phyloP scores from a whole-genome alignment of 345 rosid species.

The Cardamine occulta region DNA sequence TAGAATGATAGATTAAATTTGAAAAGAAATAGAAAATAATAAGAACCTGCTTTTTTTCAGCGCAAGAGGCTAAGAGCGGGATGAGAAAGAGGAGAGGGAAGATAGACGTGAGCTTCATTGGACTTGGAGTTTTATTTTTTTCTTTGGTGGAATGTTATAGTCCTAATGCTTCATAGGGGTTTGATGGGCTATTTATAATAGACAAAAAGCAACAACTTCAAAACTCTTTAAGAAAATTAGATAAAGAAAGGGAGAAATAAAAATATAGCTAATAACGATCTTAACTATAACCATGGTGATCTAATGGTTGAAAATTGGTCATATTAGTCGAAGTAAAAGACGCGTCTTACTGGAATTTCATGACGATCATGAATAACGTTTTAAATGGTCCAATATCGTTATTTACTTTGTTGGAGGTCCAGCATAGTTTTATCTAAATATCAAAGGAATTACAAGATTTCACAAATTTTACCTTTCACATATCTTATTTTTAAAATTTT shows the following conservation, averaged over 20 bases:
- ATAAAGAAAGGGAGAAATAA: not conserved
- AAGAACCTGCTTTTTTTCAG: conserved; percentile 45
- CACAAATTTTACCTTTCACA: not conserved
- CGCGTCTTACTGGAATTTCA: conserved; percentile 18
- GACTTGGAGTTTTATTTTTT: not conserved
- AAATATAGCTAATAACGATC: not conserved
- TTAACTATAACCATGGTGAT: conserved; percentile 1
- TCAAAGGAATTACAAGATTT: not conserved
- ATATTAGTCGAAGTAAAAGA: conserved; percentile 13
- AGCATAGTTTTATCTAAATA: not conserved
- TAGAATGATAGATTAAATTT: not conserved
- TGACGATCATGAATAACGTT: conserved; percentile 1
- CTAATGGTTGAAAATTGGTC: conserved; percentile 21
- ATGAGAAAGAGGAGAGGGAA: conserved; percentile 45
- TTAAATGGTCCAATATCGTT: not conserved
- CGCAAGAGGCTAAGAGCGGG: conserved; percentile 54
- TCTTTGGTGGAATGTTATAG: conserved; percentile 22
- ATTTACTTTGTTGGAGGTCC: not conserved
- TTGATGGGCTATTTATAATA: conserved; percentile 39
- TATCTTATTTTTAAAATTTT: not conserved
- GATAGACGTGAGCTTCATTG: conserved; percentile 46
- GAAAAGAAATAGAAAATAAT: not conserved
- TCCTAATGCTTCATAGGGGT: conserved; percentile 3
- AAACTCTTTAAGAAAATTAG: not conserved
- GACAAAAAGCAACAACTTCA: conserved; percentile 22